A percentile compares a stretch with the other conserved stretches of the same genome.
phyloP scores from a whole-genome alignment of 2,329 filamentous ascomycete genomes.

The Talaromyces marneffei region DNA sequence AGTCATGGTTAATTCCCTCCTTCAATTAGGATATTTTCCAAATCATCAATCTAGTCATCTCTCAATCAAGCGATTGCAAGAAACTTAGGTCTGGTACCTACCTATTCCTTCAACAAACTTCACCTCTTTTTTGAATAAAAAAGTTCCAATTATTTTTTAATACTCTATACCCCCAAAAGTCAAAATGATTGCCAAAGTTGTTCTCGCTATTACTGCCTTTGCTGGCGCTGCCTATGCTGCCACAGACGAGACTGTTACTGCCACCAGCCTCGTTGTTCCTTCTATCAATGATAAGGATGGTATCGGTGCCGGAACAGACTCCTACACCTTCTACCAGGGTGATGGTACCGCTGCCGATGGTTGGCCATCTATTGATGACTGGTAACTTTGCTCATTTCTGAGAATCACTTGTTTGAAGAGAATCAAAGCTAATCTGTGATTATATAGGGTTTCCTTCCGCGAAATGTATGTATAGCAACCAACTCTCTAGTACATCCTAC shows the following conservation, averaged over 20 bases:
- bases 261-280: slow-evolving; percentile 3
- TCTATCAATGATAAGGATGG: slow-evolving; percentile 12
- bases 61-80: neutral
- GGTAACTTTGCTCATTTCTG: slow-evolving; percentile 9
- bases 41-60: neutral
- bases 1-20: neutral
- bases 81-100: slow-evolving; percentile 11
- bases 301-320: slow-evolving; percentile 9
- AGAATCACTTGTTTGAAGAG: neutral
- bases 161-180: neutral
- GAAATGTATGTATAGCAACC: slow-evolving; percentile 11
- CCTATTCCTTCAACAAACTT: neutral
- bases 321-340: slow-evolving; percentile 16
- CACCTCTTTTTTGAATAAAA: neutral
- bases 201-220: slow-evolving; percentile 5
- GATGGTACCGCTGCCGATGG: slow-evolving; percentile 17
- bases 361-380: slow-evolving; percentile 19
- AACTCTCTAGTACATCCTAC: neutral
- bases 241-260: slow-evolving; percentile 14
- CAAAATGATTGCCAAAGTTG: slow-evolving; percentile 9
- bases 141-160: neutral
- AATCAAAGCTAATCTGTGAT: neutral
- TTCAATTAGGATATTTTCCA: neutral
- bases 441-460: slow-evolving; percentile 16
- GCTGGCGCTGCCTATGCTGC: slow-evolving; percentile 9